Percentiles rank a stretch among this genome's conserved stretches.
Evolutionary conservation across 257 asterid genomes (phyloP).

Genomic region (Gentiana straminea): DNA sequence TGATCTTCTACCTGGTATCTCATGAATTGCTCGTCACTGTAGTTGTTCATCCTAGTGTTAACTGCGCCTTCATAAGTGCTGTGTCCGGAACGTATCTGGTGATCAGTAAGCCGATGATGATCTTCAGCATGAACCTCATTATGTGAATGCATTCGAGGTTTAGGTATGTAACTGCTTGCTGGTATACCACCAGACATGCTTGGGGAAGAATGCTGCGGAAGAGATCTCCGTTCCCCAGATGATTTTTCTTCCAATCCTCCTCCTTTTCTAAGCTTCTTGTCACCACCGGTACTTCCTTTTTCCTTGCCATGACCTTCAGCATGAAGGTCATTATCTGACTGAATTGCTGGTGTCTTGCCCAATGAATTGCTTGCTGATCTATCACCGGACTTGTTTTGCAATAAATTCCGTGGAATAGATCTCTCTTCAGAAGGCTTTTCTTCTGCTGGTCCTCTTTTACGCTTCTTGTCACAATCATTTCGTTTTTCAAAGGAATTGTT

Average conservation of each 20-base stretch:
- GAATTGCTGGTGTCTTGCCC: background rate
- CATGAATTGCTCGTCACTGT: constrained; percentile 18
- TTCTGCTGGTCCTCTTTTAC: constrained; percentile 3
- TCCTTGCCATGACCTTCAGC: too few relatives aligned
- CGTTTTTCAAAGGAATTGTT: constrained; percentile 10
- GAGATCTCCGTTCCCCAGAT: constrained; percentile 7
- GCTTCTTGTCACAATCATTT: constrained; percentile 7
- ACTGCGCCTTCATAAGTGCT: constrained; percentile 12
- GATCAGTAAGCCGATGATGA: constrained; percentile 13
- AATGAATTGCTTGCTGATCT: constrained; percentile 4
- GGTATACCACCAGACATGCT: constrained; percentile 9
- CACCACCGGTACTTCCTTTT: too few relatives aligned
- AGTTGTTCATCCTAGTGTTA: constrained; percentile 19
- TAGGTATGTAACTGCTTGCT: constrained; percentile 8
- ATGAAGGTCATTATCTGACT: too few relatives aligned
- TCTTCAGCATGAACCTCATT: constrained; percentile 20
- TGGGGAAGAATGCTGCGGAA: constrained; percentile 15
- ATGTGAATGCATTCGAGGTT: constrained; percentile 12
- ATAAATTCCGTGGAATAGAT: constrained; percentile 12
- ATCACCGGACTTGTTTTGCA: constrained; percentile 9
- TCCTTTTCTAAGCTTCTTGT: too few relatives aligned
- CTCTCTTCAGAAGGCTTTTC: constrained; percentile 13
- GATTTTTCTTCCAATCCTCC: constrained; percentile 11
- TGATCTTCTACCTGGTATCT: constrained; percentile 18
- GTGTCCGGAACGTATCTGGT: constrained; percentile 14